Base-by-base conservation (phyloP, 2,329 filamentous ascomycete genomes). In the Talaromyces marneffei region DNA sequence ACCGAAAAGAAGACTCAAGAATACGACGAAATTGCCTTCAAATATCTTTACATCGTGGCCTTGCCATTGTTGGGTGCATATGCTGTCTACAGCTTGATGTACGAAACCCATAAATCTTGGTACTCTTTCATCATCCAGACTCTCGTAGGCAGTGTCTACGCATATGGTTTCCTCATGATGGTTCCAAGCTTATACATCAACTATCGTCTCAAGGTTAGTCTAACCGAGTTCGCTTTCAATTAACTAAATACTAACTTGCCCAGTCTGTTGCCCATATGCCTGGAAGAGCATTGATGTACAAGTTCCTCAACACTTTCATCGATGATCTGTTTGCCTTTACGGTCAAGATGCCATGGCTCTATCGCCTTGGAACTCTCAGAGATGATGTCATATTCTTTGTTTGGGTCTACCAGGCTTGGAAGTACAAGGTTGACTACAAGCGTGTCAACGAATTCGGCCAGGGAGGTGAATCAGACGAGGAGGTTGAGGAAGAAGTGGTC, bases 141-240 rank as follows among this genome's bases (percentile, higher is more conserved):
- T 0, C 86, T 99, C 9, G 94, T 99, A 23, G 94, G 92, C 10
- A 93, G 89, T 46, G 94, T 99, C 57, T 99, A 99, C 75, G 92
- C 94, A 0, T 99, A 99, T 73, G 94, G 94, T 4, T 99, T 99
- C 83, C 80, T 99, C 64, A 96, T 99, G 92, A 99, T 99, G 94
- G 89, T 99, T 8, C 94, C 94, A 14, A 89, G 87, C 63, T 82
- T 99, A 35, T 99, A 97, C 80, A 99, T 99, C 85, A 99, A 99
- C 83, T 99, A 99, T 81, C 88, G 93, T 12, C 85, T 99, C 67
- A 96, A 93, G 83, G 89, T 87, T 62, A 57, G 74, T 67, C 20
- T 50, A 35, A 53, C 42, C 4, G 27, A 31, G 23, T 39, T 4
- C 37, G 31, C 8, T 58, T 29, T 27, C n/a, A 33, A 25, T 20